phyloP scores from a whole-genome alignment of 371 early-diverging fungal genomes.

The Mucor piriformis region DNA sequence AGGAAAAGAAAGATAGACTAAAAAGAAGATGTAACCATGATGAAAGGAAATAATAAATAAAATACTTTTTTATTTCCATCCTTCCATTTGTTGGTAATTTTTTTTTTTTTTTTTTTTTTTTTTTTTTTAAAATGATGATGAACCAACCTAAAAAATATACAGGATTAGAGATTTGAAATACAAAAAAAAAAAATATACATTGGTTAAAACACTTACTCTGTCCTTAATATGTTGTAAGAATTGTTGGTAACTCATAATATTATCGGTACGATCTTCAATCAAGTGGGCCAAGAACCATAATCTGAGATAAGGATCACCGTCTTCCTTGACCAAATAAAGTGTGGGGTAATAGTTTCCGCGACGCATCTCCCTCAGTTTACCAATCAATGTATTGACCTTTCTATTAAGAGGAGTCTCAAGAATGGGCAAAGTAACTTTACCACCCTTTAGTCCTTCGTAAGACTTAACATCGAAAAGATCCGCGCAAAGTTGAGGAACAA shows the following conservation, averaged over 20 bases:
- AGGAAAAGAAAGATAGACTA: neutral
- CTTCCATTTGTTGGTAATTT: neutral
- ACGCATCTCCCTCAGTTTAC: constrained; percentile 61
- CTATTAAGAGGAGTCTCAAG: constrained; percentile 61
- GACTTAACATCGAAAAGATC: constrained; percentile 69
- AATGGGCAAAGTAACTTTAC: constrained; percentile 64
- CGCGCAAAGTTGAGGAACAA: constrained; percentile 72
- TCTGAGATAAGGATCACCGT: constrained; percentile 85
- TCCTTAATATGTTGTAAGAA: constrained; percentile 69
- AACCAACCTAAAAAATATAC: constrained; percentile 6
- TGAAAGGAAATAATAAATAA: neutral
- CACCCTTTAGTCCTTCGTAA: constrained; percentile 63
- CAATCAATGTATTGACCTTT: constrained; percentile 62
- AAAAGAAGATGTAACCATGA: neutral
- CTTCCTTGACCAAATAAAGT: constrained; percentile 87
- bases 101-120: constrained; percentile 6
- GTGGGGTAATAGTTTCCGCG: constrained; percentile 65
- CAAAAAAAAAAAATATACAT: neutral
- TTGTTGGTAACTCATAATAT: constrained; percentile 84
- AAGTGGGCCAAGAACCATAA: constrained; percentile 86
- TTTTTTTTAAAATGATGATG: constrained; percentile 29
- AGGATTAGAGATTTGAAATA: neutral
- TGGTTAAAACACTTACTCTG: constrained; percentile 39
- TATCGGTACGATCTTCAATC: constrained; percentile 91
- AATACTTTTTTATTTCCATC: neutral